These are phyloP conservation scores for Penicillium argentinense DNA, from an alignment of 495 filamentous ascomycete genomes.

Conservation along the genomic window DNA sequence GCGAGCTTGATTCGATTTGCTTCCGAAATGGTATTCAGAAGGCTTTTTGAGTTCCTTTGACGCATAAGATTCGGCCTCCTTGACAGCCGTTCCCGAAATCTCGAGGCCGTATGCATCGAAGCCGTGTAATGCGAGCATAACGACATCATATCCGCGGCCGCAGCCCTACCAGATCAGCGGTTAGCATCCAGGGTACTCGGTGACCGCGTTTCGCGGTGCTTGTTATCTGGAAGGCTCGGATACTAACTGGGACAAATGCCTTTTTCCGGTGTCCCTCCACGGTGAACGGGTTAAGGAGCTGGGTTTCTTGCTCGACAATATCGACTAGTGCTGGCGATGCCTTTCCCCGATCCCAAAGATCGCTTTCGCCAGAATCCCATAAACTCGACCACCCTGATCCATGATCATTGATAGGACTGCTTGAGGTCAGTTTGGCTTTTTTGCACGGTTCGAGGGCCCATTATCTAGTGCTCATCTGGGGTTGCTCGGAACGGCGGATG, in stretches of 20 bases:
- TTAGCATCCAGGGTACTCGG: not conserved
- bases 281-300: conserved; percentile 18
- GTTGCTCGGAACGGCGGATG: no score
- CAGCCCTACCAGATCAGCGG: conserved; percentile 22
- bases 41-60: conserved; percentile 12
- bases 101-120: conserved; percentile 30
- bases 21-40: conserved; percentile 19
- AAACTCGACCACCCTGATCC: conserved; percentile 34
- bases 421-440: not conserved
- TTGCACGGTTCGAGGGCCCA: not conserved
- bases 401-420: conserved; percentile 19
- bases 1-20: not conserved
- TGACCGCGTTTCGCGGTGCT: no score
- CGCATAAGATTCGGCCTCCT: conserved; percentile 20
- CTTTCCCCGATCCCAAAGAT: conserved; percentile 44
- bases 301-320: conserved; percentile 32
- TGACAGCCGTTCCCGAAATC: conserved; percentile 24
- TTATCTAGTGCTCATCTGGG: not conserved
- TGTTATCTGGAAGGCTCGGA: no score
- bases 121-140: conserved; percentile 32
- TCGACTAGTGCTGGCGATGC: conserved; percentile 45
- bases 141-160: conserved; percentile 33
- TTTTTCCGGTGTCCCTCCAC: conserved; percentile 27
- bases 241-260: conserved; percentile 39
- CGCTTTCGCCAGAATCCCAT: conserved; percentile 35